A percentile compares a stretch with the other conserved stretches of the same genome.
Evolutionary conservation across 306 rosid species (phyloP).

Genomic region (Comarum palustre): DNA sequence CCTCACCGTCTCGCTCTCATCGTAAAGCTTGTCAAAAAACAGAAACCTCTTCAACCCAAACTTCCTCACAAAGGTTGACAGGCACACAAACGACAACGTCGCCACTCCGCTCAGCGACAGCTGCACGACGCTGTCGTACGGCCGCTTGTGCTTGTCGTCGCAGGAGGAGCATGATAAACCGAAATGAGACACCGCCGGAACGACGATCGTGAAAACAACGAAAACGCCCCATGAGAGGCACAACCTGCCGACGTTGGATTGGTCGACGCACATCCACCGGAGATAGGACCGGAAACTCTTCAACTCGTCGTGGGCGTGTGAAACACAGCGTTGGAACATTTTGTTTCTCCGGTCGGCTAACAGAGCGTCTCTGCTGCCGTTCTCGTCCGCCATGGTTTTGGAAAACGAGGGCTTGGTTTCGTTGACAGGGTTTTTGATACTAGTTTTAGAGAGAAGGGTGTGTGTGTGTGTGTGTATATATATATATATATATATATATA

Average conservation of each 20-base stretch:
- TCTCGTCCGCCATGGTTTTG: conserved; percentile 25
- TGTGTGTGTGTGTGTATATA: too few relatives aligned
- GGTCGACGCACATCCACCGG: conserved; percentile 93
- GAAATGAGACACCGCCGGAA: conserved; percentile 69
- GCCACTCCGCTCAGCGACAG: conserved; percentile 64
- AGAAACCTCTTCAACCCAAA: conserved; percentile 68
- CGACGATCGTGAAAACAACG: conserved; percentile 48
- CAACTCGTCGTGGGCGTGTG: conserved; percentile 65
- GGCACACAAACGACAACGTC: conserved; percentile 62
- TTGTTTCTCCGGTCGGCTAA: conserved; percentile 6
- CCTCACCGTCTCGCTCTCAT: conserved; percentile 75
- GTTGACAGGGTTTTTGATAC: neutral
- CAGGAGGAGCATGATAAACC: conserved; percentile 56
- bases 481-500: too few relatives aligned
- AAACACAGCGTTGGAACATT: conserved; percentile 40
- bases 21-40: conserved; percentile 75
- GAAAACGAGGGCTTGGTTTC: neutral
- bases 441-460: neutral
- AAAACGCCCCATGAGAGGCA: conserved; percentile 67
- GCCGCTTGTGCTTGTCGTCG: conserved; percentile 60
- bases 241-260: conserved; percentile 53
- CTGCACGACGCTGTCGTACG: conserved; percentile 68
- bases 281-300: conserved; percentile 67
- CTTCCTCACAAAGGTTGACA: conserved; percentile 51
- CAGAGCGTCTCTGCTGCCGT: conserved; percentile 26